These are phyloP conservation scores for Cornus florida DNA, from an alignment of 148 eudicot genomes.

Conservation along the genomic window DNA sequence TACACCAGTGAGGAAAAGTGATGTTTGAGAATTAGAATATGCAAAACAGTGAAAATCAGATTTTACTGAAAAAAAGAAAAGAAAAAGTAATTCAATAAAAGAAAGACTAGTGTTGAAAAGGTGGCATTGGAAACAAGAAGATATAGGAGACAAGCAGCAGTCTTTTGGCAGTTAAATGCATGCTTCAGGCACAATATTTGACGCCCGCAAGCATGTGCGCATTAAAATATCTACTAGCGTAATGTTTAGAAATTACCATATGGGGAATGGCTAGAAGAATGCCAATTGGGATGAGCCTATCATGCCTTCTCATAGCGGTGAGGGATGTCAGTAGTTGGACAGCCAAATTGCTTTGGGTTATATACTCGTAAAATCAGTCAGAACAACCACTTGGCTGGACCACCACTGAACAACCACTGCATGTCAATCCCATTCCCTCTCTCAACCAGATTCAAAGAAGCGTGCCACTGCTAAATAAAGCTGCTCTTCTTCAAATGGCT, in stretches of 20 bases:
- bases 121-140: no score
- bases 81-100: no score
- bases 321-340: neutral
- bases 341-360: slow-evolving; percentile 2
- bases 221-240: neutral
- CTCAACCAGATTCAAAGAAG: slow-evolving; percentile 60
- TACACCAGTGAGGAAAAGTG: no score
- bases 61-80: neutral
- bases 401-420: neutral
- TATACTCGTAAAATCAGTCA: neutral
- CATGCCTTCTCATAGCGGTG: slow-evolving; percentile 3
- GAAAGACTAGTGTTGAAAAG: no score
- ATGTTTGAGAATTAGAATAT: neutral
- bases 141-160: no score
- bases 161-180: neutral
- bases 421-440: slow-evolving; percentile 13
- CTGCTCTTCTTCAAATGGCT: slow-evolving; percentile 77
- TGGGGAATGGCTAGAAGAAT: slow-evolving; percentile 4
- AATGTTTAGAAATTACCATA: slow-evolving; percentile 12
- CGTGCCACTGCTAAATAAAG: slow-evolving; percentile 73
- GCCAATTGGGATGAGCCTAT: slow-evolving; percentile 8
- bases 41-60: neutral
- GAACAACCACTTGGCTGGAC: neutral
- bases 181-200: neutral
- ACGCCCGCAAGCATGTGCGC: neutral